phyloP scores from a whole-genome alignment of 2,329 filamentous ascomycete genomes.

The Colletotrichum aenigma region DNA sequence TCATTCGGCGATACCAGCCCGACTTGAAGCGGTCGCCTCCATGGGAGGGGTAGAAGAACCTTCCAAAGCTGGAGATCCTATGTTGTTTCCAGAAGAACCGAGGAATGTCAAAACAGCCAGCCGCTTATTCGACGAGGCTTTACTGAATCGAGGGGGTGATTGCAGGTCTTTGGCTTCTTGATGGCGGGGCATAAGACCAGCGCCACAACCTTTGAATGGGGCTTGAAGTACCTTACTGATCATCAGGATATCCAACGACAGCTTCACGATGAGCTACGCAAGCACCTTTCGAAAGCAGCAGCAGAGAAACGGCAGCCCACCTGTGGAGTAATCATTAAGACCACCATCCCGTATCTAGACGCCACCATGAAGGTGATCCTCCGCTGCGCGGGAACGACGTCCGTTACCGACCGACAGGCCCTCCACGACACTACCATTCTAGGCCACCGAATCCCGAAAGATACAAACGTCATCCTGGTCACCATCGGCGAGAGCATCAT shows the following conservation, averaged over 20 bases:
- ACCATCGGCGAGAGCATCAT: constrained; percentile 2
- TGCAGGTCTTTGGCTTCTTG: neutral
- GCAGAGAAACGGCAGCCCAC: constrained; percentile 25
- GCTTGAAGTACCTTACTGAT: constrained; percentile 26
- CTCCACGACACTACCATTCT: constrained; percentile 27
- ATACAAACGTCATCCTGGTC: constrained; percentile 21
- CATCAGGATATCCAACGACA: constrained; percentile 21
- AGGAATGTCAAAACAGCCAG: neutral
- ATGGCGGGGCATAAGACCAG: neutral
- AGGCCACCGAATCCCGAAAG: constrained; percentile 28
- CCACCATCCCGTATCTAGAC: constrained; percentile 28
- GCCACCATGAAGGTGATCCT: constrained; percentile 31
- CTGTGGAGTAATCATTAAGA: constrained; percentile 19
- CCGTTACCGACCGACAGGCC: constrained; percentile 24
- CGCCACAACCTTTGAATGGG: neutral
- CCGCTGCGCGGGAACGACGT: constrained; percentile 24
- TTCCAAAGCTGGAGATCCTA: neutral
- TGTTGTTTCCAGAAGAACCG: neutral
- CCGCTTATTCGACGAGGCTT: neutral
- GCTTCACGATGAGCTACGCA: constrained; percentile 23
- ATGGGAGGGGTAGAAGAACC: neutral
- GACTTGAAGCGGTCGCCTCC: neutral
- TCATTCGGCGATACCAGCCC: neutral
- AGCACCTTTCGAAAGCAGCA: constrained; percentile 13
- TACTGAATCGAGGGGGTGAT: neutral